Evolutionary conservation across 345 rosid species (phyloP), one percentile per base, ranked within the genome.

Genomic region (Murraya paniculata): DNA sequence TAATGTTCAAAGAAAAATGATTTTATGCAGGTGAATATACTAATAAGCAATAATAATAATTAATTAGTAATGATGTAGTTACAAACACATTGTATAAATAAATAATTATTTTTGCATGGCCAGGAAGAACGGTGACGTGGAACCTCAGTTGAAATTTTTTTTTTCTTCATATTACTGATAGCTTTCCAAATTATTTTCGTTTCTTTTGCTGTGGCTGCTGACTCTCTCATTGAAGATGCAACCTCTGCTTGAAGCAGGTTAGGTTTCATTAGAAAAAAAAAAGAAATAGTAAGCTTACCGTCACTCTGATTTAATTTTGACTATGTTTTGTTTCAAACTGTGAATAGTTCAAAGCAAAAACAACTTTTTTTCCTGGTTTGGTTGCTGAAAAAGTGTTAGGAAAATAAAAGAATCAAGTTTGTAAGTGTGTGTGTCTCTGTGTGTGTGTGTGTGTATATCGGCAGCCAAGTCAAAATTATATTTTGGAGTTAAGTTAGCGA

Each of bases 161-260:
- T 14, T 18, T 18, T 7, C 9, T 62, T 28, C 18, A 16, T 1
- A 31, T 31, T 2, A 59, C 36, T 13, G 16, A 33, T 7, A 30
- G 1, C 69, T 36, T 2, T 33, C 16, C 48, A 39, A 1, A 68
- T 48, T n/a, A 1, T 9, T 24, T 0, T 9, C 33, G 4, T 68
- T 8, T 16, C 56, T 25, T 18, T 68, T 24, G 33, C 27, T 14
- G 21, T 25, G 57, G 30, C 22, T 24, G 72, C 10, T 8, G 41
- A 33, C 13, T 64, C 27, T 25, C 8, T 1, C 18, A 25, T 11
- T 4, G 33, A 41, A 24, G 57, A 41, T 14, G 72, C 72, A 69
- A 3, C n/a, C 73, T 69, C 56, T 69, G 36, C 58, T 45, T 48
- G 73, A 69, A 69, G 24, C 36, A 69, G 58, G 73, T 69, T 45